Evolutionary conservation across 768 basidiomycete species (phyloP).

Genomic region (Coprinopsis cinerea): DNA sequence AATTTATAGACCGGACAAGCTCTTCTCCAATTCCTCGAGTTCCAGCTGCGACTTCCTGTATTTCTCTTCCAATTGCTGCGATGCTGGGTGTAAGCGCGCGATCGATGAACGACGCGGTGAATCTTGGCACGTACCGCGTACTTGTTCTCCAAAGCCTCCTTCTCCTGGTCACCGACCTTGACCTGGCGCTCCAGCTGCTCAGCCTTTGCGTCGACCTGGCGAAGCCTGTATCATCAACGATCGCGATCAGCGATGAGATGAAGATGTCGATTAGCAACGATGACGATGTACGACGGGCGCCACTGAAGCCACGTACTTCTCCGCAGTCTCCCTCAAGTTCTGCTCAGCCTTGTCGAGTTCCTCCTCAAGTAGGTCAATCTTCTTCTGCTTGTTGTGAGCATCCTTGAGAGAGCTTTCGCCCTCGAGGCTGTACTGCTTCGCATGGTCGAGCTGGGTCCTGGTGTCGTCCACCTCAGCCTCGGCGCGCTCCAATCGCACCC

Average conservation of each 20-base stretch:
- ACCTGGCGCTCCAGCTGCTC: constrained; percentile 97
- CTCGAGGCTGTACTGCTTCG: constrained; percentile 61
- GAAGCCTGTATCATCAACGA: constrained; percentile 57
- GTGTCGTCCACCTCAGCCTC: constrained; percentile 67
- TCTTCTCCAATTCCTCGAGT: constrained; percentile 4
- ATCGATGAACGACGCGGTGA: not conserved
- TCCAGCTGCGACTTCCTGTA: not conserved
- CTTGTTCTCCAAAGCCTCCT: constrained; percentile 92
- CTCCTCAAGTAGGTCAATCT: constrained; percentile 89
- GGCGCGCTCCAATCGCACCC: constrained; percentile 58
- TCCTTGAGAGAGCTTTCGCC: constrained; percentile 75
- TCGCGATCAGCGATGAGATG: constrained; percentile 1
- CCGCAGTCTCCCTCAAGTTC: constrained; percentile 92
- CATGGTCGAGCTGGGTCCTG: constrained; percentile 58
- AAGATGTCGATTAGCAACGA: constrained; percentile 7
- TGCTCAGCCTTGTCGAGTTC: constrained; percentile 95
- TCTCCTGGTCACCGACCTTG: constrained; percentile 79
- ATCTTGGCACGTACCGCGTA: constrained; percentile 71
- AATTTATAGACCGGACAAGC: not conserved
- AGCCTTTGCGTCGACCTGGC: constrained; percentile 97
- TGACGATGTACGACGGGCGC: too few species aligned
- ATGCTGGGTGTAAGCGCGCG: not conserved
- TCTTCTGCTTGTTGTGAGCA: constrained; percentile 50
- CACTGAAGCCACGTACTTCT: constrained; percentile 77
- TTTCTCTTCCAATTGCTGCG: not conserved